Evolutionary conservation across 768 basidiomycete genomes (phyloP), one percentile per base, ranked within the genome.

Genomic region (Crassisporium funariophilum): DNA sequence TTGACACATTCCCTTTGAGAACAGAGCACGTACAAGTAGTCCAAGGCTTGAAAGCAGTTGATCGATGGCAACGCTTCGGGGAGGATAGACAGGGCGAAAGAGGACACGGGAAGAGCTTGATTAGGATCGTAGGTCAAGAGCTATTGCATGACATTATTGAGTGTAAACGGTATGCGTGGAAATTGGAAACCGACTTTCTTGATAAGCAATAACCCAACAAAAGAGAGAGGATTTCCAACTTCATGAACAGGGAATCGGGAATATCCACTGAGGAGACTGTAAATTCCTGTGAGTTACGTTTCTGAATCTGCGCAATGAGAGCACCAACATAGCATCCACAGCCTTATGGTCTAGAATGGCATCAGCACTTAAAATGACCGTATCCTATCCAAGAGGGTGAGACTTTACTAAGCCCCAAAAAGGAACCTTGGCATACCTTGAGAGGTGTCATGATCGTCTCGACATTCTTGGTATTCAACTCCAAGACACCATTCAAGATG

Each of bases 21-120:
- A 13, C 17, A n/a, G 13, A 43, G 21, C 10, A 50, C 79, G 25
- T 58, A 89, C 88, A 91, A 95, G 61, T 94, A 95, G 64, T 98
- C 91, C 25, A 98, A 68, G 0, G 93, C 93, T 63, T 98, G 91
- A 72, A 97, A 92, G 58, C 91, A 97, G 58, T 91, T 95, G 62
- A 97, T 94, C 8, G 81, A 78, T 0, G 92, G 91, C 36, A 75
- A 74, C 10, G 94, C 94, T 68, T 98, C 95, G 0, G 95, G 95
- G 5, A 98, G 67, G 29, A 95, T 88, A 0, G 88, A 86, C 0
- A 98, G 74, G 1, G 77, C 71, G 63, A 98, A 92, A 29, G 78
- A 69, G 0, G 84, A 83, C 3, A 95, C 85, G 2, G 87, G 84
- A 19, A 83, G 74, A 2, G 73, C 78, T 64, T 86, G 75, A 15